Base-by-base conservation (phyloP, 2,329 filamentous ascomycete genomes). In the Pseudogymnoascus sp. region DNA sequence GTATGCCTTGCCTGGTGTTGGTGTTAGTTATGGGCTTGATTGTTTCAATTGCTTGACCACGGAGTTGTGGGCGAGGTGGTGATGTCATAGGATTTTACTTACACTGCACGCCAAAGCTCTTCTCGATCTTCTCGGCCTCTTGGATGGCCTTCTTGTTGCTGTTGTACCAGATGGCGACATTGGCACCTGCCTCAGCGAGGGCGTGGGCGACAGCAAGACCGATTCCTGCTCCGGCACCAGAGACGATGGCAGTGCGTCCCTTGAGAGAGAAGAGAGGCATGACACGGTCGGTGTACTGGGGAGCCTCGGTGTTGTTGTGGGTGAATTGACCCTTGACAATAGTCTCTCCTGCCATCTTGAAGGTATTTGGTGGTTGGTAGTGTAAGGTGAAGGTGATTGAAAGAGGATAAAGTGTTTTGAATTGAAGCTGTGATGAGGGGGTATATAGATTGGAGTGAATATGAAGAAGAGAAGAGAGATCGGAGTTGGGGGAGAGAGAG, bases 111-210 rank as follows among this genome's bases (percentile, higher is more conserved):
- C 83, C 83, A 66, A 85, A 89, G 20, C 81, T 79, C 68, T 82
- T 78, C 68, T 83, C 83, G 50, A 90, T 85, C 25, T 83, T 82
- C 32, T 79, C 78, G 0, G 87, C 86, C 62, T 83, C 78, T 14
- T 81, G 77, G 11, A 84, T 70, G 11, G 86, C 85, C 66, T 85
- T 81, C 68, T 81, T 80, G 74, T 90, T 89, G 72, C 77, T 82
- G 70, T 88, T 86, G 70, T 88, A 90, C 84, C 84, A 89, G 58
- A 89, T 82, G 28, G 85, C 86, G 20, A 90, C 84, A 66, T 89
- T 87, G 62, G 86, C 86, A 57, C 87, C 87, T 14, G 86, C 84
- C 70, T 90, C 87, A 14, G 87, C 86, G 32, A 85, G 77, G 1
- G 78, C 85, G 34, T 86, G 76, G 12, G 85, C 86, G 28, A 89